phyloP scores from a whole-genome alignment of 2,329 filamentous ascomycete species.

The Stagonosporopsis rhizophila region DNA sequence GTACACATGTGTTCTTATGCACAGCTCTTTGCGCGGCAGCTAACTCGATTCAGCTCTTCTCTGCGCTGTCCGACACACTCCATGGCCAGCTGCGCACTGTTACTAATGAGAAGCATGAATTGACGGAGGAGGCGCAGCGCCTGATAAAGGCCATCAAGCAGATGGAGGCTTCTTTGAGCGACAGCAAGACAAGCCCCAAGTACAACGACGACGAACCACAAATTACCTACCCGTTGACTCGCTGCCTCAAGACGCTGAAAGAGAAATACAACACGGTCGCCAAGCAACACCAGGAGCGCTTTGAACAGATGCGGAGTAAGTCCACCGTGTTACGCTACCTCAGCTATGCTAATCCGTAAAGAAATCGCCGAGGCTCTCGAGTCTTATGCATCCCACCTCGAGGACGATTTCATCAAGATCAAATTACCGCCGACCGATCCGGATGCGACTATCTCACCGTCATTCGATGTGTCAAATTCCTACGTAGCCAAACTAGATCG shows the following conservation, averaged over 20 bases:
- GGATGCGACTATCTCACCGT: slow-evolving; percentile 77
- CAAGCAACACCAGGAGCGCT: slow-evolving; percentile 87
- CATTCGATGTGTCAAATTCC: slow-evolving; percentile 88
- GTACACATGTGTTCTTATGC: slow-evolving; percentile 55
- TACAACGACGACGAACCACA: slow-evolving; percentile 74
- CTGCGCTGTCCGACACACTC: slow-evolving; percentile 87
- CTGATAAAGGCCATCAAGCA: slow-evolving; percentile 87
- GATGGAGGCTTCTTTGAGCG: slow-evolving; percentile 90
- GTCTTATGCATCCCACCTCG: slow-evolving; percentile 95
- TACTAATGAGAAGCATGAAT: slow-evolving; percentile 83
- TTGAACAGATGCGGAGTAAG: slow-evolving; percentile 93
- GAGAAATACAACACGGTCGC: slow-evolving; percentile 84
- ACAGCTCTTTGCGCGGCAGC: slow-evolving; percentile 1
- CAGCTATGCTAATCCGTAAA: slow-evolving; percentile 48
- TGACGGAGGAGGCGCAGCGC: slow-evolving; percentile 87
- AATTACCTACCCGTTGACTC: slow-evolving; percentile 82
- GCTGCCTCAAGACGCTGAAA: slow-evolving; percentile 80
- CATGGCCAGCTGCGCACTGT: slow-evolving; percentile 88
- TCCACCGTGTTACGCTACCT: slow-evolving; percentile 9
- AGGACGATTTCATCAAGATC: slow-evolving; percentile 85
- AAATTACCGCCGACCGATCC: slow-evolving; percentile 82
- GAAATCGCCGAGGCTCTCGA: slow-evolving; percentile 93
- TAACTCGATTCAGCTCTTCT: slow-evolving; percentile 72
- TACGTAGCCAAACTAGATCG: slow-evolving; percentile 87
- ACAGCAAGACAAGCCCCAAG: slow-evolving; percentile 69